Evolutionary conservation across 2,329 filamentous ascomycete genomes (phyloP), one percentile per base, ranked within the genome.

Genomic region (Tolypocladium endophyticum): DNA sequence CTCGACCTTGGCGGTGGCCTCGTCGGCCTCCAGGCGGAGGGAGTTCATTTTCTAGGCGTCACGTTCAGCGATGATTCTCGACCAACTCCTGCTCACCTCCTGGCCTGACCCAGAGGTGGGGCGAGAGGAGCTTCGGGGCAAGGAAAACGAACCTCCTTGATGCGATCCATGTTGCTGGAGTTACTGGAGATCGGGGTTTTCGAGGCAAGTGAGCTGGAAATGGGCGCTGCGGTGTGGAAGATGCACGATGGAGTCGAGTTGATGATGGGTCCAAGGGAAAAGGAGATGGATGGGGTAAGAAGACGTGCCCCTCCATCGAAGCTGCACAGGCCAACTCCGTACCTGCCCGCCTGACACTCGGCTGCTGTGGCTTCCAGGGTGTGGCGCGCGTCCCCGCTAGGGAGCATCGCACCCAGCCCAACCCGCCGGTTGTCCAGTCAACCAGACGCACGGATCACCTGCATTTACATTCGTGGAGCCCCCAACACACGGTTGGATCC

Each of bases 11-110:
- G 81, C 78, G 65, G 86, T 79, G 65, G 90, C 87, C 74, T 94
- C 89, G 73, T 97, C 94, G 71, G 91, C 89, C 84, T 97, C 91
- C 77, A 93, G 79, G 74, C 93, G 92, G 81, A 99, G 91, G 77
- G 87, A 83, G 81, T 89, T 89, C 90, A 97, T 93, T 87, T 92
- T 93, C 93, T 97, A 64, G 63, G 62, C 54, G 53, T 20, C 56
- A 54, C 20, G 5, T 18, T 66, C 41, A 64, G 63, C 39, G 54
- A 61, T 60, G 45, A 30, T 50, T 52, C 50, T 38, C 45, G 43
- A 23, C n/a, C 16, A 28, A 43, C 43, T 33, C 18, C 38, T n/a
- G 28, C 60, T 59, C 64, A 65, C 63, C 65, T 64, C 64, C 63
- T 59, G 65, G 61, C 58, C 25, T 57, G 59, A 30, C 43, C 28